These are phyloP conservation scores for Ophiostoma piceae DNA, from an alignment of 2,329 filamentous ascomycete species.

Conservation along the genomic window DNA sequence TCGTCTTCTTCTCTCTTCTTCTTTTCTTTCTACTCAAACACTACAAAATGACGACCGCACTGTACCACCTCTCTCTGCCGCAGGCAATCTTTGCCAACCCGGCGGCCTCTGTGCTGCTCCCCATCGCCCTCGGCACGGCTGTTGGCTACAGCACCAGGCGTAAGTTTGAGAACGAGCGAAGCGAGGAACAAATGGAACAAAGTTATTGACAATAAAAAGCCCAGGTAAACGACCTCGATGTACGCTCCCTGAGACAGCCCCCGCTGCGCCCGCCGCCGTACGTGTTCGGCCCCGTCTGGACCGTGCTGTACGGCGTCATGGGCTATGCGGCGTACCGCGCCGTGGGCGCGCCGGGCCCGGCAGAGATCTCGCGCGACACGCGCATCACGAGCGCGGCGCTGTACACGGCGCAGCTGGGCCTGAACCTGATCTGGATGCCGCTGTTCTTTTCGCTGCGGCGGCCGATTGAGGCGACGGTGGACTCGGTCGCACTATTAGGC, in stretches of 20 bases:
- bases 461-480: conserved; percentile 67
- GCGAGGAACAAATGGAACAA: not conserved
- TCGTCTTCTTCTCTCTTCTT: not conserved
- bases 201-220: conserved; percentile 21
- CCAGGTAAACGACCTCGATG: conserved; percentile 14
- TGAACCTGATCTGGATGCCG: conserved; percentile 89
- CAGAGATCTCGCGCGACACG: conserved; percentile 50
- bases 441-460: conserved; percentile 78
- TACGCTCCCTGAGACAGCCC: conserved; percentile 55
- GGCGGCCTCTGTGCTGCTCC: conserved; percentile 68
- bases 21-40: not conserved
- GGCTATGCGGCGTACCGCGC: conserved; percentile 83
- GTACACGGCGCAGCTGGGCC: conserved; percentile 77
- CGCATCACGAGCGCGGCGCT: conserved; percentile 68
- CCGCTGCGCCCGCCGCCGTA: conserved; percentile 55
- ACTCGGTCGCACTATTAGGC: conserved; percentile 68
- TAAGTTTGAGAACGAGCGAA: conserved; percentile 37
- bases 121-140: conserved; percentile 65
- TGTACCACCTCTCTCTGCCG: conserved; percentile 73
- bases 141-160: conserved; percentile 64
- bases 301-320: conserved; percentile 67
- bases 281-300: conserved; percentile 63
- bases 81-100: conserved; percentile 64
- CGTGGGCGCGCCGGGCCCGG: conserved; percentile 56
- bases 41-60: conserved; percentile 46